Percentiles rank a stretch among this genome's conserved stretches.
Evolutionary conservation across 2,329 filamentous ascomycete genomes (phyloP).

Genomic region (Trichoderma simmonsii): DNA sequence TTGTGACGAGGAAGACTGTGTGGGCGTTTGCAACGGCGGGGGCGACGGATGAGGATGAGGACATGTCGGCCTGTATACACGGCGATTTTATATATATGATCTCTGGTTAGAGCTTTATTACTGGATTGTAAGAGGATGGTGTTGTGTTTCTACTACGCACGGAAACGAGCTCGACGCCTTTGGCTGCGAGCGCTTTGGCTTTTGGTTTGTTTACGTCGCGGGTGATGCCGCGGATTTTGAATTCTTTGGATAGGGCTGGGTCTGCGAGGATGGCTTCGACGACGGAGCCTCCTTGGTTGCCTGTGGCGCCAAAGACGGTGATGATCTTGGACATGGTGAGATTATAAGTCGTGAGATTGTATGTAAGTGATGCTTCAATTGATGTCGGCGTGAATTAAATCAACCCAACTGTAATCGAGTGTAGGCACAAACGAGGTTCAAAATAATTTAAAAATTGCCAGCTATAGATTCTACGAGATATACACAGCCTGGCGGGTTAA

Average conservation of each 20-base stretch:
- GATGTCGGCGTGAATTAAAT: not conserved
- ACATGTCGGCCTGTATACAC: slow-evolving; percentile 39
- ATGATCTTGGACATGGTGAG: slow-evolving; percentile 37
- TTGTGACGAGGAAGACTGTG: slow-evolving; percentile 43
- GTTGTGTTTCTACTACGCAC: slow-evolving; percentile 30
- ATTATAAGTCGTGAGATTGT: slow-evolving; percentile 1
- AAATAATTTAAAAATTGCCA: not conserved
- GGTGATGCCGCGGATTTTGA: slow-evolving; percentile 46
- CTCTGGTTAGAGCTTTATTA: not conserved
- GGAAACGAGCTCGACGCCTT: slow-evolving; percentile 43
- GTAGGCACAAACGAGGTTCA: not conserved
- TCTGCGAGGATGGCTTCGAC: slow-evolving; percentile 45
- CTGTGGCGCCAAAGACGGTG: slow-evolving; percentile 48
- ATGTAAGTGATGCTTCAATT: not conserved
- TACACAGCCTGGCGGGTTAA: too few relatives aligned
- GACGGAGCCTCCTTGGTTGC: slow-evolving; percentile 49
- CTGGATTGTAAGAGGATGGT: not conserved
- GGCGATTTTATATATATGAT: not conserved
- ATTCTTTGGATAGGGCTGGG: slow-evolving; percentile 42
- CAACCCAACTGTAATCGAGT: not conserved
- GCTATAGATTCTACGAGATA: not conserved
- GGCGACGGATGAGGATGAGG: slow-evolving; percentile 33
- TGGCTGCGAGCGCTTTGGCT: slow-evolving; percentile 36
- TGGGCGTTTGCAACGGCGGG: slow-evolving; percentile 41
- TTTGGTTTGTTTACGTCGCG: slow-evolving; percentile 42